Evolutionary conservation across 768 basidiomycete genomes (phyloP), one percentile per base, ranked within the genome.

Genomic region (Leccinum incarnatum): DNA sequence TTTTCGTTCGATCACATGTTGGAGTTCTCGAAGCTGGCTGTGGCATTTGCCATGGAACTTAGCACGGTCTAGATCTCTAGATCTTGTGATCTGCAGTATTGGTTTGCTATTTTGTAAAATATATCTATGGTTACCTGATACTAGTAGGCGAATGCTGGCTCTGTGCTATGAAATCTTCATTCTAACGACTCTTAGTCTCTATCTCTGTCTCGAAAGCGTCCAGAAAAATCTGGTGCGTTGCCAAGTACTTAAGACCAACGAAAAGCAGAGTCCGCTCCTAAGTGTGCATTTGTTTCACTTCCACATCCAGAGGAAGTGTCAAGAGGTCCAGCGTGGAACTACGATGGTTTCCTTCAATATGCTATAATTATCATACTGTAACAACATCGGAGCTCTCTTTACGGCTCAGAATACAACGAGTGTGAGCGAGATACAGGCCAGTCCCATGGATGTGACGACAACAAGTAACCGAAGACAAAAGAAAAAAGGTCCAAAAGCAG

Each of bases 1-100:
- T 97, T 97, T 75, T 90, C 87, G 68, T 98, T 96, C 71, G 74
- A 77, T 5, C 95, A 98, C 71, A 93, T 95, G 91, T 66, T 89
- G 56, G 87, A 93, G 74, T 93, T 93, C 74, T 89, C 89, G 52
- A 93, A 93, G 77, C 77, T 93, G 54, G 88, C 87, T 37, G 85
- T 89, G 27, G 90, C 88, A 1, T 90, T 88, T 69, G 89, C 84
- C 10, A 81, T 92, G 62, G 91, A 93, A 70, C 79, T 93, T 30
- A 84, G 84, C 76, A 74, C 85, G 74, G 1, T 68, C 12, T 69
- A 37, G 37, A 36, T 17, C 7, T 19, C 51, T 15, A 8, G 14
- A 36, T 11, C 23, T 17, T 14, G 21, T 23, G 29, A n/a, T 42
- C 25, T 17, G 47, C 3, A 1, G 11, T 49, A 19, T 29, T 9